A percentile compares a stretch with the other conserved stretches of the same genome.
These are phyloP conservation scores for Biancaea sappan DNA, from an alignment of 306 rosid species.

Conservation along the genomic window DNA sequence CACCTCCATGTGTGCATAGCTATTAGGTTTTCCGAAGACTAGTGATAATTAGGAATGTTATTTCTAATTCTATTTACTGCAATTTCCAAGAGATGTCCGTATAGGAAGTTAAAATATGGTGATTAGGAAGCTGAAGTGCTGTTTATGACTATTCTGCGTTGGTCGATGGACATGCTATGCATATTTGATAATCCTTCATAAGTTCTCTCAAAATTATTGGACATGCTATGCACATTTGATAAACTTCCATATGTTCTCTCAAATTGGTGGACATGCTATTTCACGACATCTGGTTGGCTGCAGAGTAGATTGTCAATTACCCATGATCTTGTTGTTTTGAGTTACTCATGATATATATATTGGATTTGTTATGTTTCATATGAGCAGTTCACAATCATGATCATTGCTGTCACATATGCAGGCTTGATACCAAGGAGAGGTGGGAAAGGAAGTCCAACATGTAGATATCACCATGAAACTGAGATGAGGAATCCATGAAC, in stretches of 20 bases:
- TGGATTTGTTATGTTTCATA: not conserved
- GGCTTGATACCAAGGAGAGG: constrained; percentile 84
- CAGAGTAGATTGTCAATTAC: not conserved
- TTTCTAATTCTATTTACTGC: too few species aligned
- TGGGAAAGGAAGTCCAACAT: constrained; percentile 93
- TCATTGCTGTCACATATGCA: constrained; percentile 35
- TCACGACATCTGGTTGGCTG: not conserved
- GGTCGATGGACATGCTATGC: not conserved
- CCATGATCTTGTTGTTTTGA: not conserved
- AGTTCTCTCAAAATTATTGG: not conserved
- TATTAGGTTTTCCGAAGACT: not conserved
- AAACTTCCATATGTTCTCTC: not conserved
- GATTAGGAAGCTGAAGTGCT: not conserved
- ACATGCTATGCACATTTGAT: not conserved
- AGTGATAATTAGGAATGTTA: not conserved
- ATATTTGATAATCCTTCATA: not conserved
- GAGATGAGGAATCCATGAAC: not conserved
- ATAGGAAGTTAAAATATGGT: not conserved
- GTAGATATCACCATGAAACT: constrained; percentile 44
- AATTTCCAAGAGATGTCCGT: not conserved
- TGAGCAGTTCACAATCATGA: constrained; percentile 1
- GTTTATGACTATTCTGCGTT: not conserved
- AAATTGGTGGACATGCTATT: not conserved
- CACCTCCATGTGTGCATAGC: not conserved
- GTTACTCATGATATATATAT: not conserved